Evolutionary conservation across 441 rosid species (phyloP).

Genomic region (Eutrema salsugineum): DNA sequence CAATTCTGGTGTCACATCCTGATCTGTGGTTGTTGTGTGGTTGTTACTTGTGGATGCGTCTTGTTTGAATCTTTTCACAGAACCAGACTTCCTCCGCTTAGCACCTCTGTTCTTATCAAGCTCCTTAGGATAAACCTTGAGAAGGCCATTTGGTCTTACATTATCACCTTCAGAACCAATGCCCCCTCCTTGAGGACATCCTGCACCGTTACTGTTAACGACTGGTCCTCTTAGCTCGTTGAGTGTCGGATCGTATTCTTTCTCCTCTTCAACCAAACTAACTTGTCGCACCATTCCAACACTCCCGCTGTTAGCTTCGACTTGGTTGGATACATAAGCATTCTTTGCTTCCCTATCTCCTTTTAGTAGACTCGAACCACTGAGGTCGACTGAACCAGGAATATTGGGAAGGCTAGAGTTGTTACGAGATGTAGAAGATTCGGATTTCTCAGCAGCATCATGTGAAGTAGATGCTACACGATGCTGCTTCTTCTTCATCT

Average conservation of each 20-base stretch:
- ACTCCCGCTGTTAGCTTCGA: constrained; percentile 41
- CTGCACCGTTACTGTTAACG: constrained; percentile 41
- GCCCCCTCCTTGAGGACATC: constrained; percentile 45
- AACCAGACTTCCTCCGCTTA: constrained; percentile 83
- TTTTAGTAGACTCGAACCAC: constrained; percentile 36
- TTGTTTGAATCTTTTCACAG: constrained; percentile 89
- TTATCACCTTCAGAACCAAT: constrained; percentile 42
- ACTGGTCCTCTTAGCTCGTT: constrained; percentile 74
- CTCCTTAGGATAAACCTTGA: constrained; percentile 45
- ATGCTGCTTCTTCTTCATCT: constrained; percentile 73
- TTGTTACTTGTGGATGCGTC: constrained; percentile 38
- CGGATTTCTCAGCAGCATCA: constrained; percentile 40
- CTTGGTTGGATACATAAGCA: constrained; percentile 35
- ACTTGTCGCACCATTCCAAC: constrained; percentile 34
- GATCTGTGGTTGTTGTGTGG: constrained; percentile 30
- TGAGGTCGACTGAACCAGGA: constrained; percentile 25
- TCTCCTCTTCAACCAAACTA: constrained; percentile 44
- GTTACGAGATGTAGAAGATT: constrained; percentile 37
- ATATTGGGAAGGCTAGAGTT: constrained; percentile 35
- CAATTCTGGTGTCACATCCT: constrained; percentile 36
- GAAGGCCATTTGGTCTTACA: constrained; percentile 42
- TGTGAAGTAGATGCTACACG: constrained; percentile 34
- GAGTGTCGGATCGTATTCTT: constrained; percentile 85
- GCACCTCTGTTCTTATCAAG: constrained; percentile 62
- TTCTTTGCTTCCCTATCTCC: constrained; percentile 34